Evolutionary conservation across 768 basidiomycete genomes (phyloP).

Genomic region (Trametes maxima): DNA sequence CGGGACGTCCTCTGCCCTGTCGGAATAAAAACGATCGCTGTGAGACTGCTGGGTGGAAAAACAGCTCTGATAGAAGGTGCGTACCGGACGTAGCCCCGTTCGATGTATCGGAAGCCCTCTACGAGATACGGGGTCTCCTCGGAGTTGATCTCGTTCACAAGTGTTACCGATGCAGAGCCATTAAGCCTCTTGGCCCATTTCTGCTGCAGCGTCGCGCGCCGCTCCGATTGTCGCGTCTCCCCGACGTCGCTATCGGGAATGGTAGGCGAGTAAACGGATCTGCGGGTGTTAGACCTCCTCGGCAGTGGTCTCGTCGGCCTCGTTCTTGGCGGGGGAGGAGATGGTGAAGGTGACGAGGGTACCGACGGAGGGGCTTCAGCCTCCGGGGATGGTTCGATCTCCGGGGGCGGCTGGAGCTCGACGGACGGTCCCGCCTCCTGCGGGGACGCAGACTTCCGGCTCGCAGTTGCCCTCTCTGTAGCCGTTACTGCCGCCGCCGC

Average conservation of each 20-base stretch:
- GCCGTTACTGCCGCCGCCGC: neutral
- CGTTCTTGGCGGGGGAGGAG: neutral
- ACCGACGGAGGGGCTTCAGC: too few relatives aligned
- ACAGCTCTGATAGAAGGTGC: neutral
- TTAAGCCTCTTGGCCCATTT: constrained; percentile 35
- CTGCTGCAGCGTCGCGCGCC: constrained; percentile 1
- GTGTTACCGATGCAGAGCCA: constrained; percentile 37
- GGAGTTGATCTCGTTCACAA: constrained; percentile 38
- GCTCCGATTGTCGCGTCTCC: neutral
- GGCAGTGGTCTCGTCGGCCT: constrained; percentile 10
- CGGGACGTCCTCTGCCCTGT: constrained; percentile 14
- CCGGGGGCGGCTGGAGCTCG: too few relatives aligned
- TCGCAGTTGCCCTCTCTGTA: neutral
- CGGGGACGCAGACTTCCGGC: neutral
- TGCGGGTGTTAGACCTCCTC: neutral
- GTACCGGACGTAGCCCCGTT: constrained; percentile 52
- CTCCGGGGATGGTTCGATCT: too few relatives aligned
- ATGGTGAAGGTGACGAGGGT: neutral
- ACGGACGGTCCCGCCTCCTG: too few relatives aligned
- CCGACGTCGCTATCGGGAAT: neutral
- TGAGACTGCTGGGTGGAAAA: too few relatives aligned
- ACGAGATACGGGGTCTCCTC: constrained; percentile 46
- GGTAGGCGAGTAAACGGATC: neutral
- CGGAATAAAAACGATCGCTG: neutral
- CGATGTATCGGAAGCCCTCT: constrained; percentile 52